Conservation (phyloP, 768 basidiomycete genomes). For the Cystofilobasidium ferigula region DNA sequence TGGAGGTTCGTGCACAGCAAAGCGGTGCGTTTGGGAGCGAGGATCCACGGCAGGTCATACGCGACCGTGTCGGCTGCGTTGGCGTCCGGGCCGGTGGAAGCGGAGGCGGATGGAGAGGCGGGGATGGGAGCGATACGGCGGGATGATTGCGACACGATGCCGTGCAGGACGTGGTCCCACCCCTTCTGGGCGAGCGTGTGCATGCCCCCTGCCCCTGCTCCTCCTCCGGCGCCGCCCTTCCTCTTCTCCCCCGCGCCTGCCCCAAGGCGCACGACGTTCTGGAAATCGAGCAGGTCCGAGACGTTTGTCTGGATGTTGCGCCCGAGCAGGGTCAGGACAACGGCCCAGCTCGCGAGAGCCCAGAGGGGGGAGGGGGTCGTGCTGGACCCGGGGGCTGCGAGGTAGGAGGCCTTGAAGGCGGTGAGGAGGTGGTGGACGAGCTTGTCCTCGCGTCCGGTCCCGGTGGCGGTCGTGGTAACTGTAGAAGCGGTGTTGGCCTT, state of each 20-base stretch:
- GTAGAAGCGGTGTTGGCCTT: too few species aligned
- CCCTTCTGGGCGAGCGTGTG: neutral
- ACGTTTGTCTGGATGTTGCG: slow-evolving; percentile 22
- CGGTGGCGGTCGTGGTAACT: too few species aligned
- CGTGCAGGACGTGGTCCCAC: slow-evolving; percentile 25
- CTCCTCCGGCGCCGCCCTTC: neutral
- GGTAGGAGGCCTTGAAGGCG: neutral
- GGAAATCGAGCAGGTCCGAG: slow-evolving; percentile 23
- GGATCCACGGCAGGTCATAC: slow-evolving; percentile 21
- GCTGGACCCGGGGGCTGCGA: neutral
- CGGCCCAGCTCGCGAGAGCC: slow-evolving; percentile 21
- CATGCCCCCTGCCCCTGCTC: neutral
- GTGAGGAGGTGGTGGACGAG: neutral
- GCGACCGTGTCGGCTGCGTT: slow-evolving; percentile 1
- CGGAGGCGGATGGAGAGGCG: neutral
- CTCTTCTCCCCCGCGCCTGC: neutral
- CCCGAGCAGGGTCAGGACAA: slow-evolving; percentile 17
- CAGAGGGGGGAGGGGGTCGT: neutral
- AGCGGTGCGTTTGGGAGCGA: slow-evolving; percentile 10
- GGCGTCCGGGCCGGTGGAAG: neutral
- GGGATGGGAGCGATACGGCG: slow-evolving; percentile 11
- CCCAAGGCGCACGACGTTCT: slow-evolving; percentile 11
- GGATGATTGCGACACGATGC: slow-evolving; percentile 21
- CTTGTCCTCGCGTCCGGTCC: neutral
- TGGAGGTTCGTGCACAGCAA: slow-evolving; percentile 10